phyloP scores from a whole-genome alignment of 2,329 filamentous ascomycete species.

The Aspergillus neotritici region DNA sequence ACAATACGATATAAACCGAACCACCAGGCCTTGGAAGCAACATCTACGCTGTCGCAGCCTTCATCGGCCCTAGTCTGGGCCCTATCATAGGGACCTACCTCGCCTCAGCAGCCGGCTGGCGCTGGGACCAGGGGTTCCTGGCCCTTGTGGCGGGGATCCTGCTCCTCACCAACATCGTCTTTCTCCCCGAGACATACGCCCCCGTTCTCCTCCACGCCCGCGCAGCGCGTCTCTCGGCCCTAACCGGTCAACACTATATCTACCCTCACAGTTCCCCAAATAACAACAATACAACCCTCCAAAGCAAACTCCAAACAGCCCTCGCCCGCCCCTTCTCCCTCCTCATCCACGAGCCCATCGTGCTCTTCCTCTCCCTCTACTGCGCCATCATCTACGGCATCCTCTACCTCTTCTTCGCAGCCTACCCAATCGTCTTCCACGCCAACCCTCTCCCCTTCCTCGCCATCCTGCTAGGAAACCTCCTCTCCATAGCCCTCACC shows the following conservation, averaged over 20 bases:
- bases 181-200: conserved; percentile 6
- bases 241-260: not conserved
- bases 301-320: not conserved
- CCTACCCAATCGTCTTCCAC: conserved; percentile 6
- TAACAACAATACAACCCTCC: no score
- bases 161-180: not conserved
- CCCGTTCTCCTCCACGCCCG: conserved; percentile 1
- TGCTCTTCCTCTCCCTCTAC: conserved; percentile 12
- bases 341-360: conserved; percentile 10
- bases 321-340: conserved; percentile 5
- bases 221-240: not conserved
- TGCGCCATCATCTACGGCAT: conserved; percentile 6
- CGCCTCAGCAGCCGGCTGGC: conserved; percentile 44
- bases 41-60: conserved; percentile 22
- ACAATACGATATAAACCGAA: no score
- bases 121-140: conserved; percentile 37
- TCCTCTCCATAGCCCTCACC: no score
- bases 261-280: not conserved
- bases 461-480: no score
- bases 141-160: not conserved
- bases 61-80: conserved; percentile 36
- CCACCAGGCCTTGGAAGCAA: not conserved
- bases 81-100: conserved; percentile 49
- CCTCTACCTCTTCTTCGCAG: conserved; percentile 6
- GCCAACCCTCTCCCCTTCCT: no score